A percentile compares a stretch with the other conserved stretches of the same genome.
phyloP scores from a whole-genome alignment of 306 rosid species.

The Sechiopsis laciniata region DNA sequence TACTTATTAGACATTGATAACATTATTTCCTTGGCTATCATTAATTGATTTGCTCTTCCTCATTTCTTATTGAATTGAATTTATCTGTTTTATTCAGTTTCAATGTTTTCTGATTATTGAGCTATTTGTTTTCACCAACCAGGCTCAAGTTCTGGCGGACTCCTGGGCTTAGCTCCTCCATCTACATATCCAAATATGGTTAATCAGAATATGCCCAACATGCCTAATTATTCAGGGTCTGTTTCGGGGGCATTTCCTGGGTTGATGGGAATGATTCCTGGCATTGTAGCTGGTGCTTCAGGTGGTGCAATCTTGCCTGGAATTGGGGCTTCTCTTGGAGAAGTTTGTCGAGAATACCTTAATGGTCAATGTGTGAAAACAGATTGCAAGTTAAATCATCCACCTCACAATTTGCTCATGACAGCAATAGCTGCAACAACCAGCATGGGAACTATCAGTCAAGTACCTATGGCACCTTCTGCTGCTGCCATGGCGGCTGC shows the following conservation, averaged over 20 bases:
- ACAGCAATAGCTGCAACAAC: conserved; percentile 95
- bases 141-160: conserved; percentile 75
- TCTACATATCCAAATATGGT: conserved; percentile 72
- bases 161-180: conserved; percentile 75
- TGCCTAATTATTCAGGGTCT: conserved; percentile 97
- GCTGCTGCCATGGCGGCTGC: conserved; percentile 99
- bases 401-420: conserved; percentile 93
- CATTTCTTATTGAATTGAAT: background rate
- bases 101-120: background rate
- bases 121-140: conserved; percentile 18
- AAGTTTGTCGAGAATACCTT: conserved; percentile 90
- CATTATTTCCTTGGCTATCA: too few relatives aligned
- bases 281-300: conserved; percentile 79
- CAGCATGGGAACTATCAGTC: conserved; percentile 83
- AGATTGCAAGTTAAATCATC: conserved; percentile 91
- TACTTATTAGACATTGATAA: background rate
- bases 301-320: conserved; percentile 98
- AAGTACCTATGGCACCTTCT: conserved; percentile 99
- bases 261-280: conserved; percentile 93
- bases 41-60: background rate
- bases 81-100: background rate
- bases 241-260: conserved; percentile 98
- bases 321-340: conserved; percentile 90
- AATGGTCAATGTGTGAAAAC: conserved; percentile 87
- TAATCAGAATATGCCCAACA: conserved; percentile 98